phyloP scores from a whole-genome alignment of 345 rosid genomes.

The Brassica juncea region DNA sequence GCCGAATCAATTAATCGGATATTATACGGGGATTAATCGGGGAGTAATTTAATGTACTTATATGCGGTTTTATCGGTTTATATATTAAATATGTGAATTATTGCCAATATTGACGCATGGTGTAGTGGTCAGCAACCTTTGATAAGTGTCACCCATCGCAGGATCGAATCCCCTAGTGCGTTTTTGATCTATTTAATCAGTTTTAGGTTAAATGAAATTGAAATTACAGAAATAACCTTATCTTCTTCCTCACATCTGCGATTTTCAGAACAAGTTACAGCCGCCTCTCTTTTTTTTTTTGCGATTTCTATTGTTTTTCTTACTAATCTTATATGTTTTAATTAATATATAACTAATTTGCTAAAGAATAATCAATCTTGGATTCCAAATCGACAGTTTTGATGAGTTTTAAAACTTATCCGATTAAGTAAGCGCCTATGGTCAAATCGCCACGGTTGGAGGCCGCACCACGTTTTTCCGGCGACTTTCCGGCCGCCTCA shows the following conservation, averaged over 20 bases:
- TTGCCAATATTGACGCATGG: background rate
- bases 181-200: background rate
- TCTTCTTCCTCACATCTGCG: background rate
- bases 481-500: background rate
- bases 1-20: too few relatives aligned
- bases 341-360: too few relatives aligned
- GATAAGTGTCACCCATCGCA: too few relatives aligned
- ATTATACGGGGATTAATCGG: too few relatives aligned
- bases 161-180: background rate
- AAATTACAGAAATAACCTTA: background rate
- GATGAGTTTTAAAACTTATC: background rate
- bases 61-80: background rate
- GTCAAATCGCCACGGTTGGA: background rate
- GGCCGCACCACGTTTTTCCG: background rate
- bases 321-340: background rate
- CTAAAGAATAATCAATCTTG: background rate
- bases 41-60: background rate
- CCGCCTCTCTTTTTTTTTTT: background rate
- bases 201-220: background rate
- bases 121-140: background rate
- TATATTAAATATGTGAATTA: too few relatives aligned
- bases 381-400: background rate
- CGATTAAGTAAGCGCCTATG: background rate
- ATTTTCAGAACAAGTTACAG: background rate
- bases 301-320: background rate